Evolutionary conservation across 2,329 filamentous ascomycete species (phyloP).

Genomic region (Ophiostoma quercus): DNA sequence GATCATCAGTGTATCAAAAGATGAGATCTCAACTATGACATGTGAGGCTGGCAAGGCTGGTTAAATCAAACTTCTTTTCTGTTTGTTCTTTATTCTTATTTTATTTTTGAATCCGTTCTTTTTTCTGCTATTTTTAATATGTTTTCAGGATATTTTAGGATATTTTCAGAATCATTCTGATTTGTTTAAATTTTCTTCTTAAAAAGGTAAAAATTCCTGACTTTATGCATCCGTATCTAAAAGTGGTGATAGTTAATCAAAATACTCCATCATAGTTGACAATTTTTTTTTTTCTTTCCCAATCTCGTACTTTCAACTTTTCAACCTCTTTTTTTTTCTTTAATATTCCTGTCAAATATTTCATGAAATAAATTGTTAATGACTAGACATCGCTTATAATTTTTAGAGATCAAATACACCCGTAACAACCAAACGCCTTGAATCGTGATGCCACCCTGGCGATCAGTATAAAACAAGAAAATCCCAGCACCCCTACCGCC

Average conservation of each 20-base stretch:
- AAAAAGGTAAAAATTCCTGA: not conserved
- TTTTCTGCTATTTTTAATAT: too few relatives aligned
- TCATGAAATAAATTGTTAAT: not conserved
- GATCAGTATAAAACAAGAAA: not conserved
- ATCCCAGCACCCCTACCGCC: conserved; percentile 32
- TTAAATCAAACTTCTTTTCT: not conserved
- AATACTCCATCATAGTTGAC: too few relatives aligned
- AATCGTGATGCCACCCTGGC: not conserved
- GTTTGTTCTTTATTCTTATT: too few relatives aligned
- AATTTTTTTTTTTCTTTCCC: too few relatives aligned
- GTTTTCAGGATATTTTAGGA: too few relatives aligned
- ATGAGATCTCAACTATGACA: too few relatives aligned
- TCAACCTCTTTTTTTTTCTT: too few relatives aligned
- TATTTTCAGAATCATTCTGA: too few relatives aligned
- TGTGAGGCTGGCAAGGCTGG: not conserved
- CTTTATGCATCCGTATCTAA: not conserved
- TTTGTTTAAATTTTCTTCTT: not conserved
- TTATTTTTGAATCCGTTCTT: too few relatives aligned
- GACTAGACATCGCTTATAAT: not conserved
- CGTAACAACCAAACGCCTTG: not conserved
- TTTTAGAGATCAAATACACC: not conserved
- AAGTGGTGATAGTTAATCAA: too few relatives aligned
- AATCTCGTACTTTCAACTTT: too few relatives aligned
- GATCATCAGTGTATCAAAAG: not conserved
- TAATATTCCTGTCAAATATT: too few relatives aligned